These are phyloP conservation scores for Yamadazyma akitaensis DNA, from an alignment of 805 yeast species.

Conservation along the genomic window DNA sequence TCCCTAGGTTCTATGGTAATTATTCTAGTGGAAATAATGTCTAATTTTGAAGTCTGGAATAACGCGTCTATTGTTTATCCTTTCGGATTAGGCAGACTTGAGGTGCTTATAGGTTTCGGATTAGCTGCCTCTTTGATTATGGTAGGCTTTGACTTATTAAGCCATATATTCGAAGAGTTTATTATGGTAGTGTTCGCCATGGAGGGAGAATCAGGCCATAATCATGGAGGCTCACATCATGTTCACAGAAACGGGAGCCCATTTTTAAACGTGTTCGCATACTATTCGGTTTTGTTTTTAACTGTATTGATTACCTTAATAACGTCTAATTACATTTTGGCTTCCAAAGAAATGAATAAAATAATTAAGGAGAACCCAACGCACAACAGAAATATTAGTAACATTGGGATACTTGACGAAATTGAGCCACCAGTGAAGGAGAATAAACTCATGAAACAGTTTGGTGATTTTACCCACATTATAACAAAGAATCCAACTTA, in stretches of 20 bases:
- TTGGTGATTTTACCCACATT: slow-evolving; percentile 12
- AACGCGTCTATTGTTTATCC: slow-evolving; percentile 80
- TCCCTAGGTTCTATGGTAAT: slow-evolving; percentile 70
- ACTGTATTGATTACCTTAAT: slow-evolving; percentile 27
- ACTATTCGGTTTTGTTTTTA: slow-evolving; percentile 23
- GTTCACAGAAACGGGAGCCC: slow-evolving; percentile 30
- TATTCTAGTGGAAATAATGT: slow-evolving; percentile 71
- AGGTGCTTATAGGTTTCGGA: slow-evolving; percentile 85
- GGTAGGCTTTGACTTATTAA: slow-evolving; percentile 85
- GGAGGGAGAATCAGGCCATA: slow-evolving; percentile 20
- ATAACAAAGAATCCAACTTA: slow-evolving; percentile 41
- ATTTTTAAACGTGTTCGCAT: slow-evolving; percentile 20
- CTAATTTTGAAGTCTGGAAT: slow-evolving; percentile 93
- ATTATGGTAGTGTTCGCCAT: slow-evolving; percentile 39
- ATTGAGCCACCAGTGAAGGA: slow-evolving; percentile 2
- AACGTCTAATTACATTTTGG: slow-evolving; percentile 34
- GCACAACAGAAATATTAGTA: slow-evolving; percentile 17
- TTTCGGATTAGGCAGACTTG: slow-evolving; percentile 89
- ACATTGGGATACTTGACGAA: slow-evolving; percentile 13
- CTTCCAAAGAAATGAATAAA: slow-evolving; percentile 30
- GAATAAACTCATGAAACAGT: slow-evolving; percentile 7
- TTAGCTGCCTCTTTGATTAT: slow-evolving; percentile 78
- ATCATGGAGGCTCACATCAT: slow-evolving; percentile 36
- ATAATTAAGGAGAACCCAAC: slow-evolving; percentile 24
- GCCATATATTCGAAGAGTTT: slow-evolving; percentile 81